Evolutionary conservation across 768 basidiomycete species (phyloP).

Genomic region (Hygrocybe coccinea): DNA sequence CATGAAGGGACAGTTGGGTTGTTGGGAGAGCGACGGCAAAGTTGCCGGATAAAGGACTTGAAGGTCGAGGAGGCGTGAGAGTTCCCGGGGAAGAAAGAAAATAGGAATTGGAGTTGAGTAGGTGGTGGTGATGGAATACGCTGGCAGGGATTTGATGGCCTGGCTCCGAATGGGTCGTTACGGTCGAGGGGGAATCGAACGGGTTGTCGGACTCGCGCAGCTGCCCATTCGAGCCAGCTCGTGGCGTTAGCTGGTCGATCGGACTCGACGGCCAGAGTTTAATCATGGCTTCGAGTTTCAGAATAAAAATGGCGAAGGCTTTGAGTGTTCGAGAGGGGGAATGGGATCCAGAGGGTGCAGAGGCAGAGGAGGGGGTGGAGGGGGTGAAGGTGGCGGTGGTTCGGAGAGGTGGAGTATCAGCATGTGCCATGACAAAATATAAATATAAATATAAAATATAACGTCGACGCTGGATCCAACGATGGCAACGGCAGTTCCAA

Average conservation of each 20-base stretch:
- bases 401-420: neutral
- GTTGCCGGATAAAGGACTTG: constrained; percentile 43
- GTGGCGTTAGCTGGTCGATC: constrained; percentile 59
- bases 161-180: constrained; percentile 6
- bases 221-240: constrained; percentile 37
- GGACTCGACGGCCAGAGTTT: constrained; percentile 59
- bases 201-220: constrained; percentile 47
- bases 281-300: constrained; percentile 45
- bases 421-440: too few species aligned
- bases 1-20: constrained; percentile 72
- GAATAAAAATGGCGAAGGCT: constrained; percentile 11
- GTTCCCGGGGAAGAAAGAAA: constrained; percentile 30
- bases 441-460: too few species aligned
- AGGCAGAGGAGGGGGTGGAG: constrained; percentile 2
- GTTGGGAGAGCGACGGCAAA: constrained; percentile 53
- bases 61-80: constrained; percentile 34
- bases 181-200: constrained; percentile 42
- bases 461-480: too few species aligned
- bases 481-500: too few species aligned
- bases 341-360: neutral
- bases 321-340: constrained; percentile 3
- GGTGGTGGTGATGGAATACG: constrained; percentile 34
- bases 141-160: constrained; percentile 29
- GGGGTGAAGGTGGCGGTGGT: constrained; percentile 5
- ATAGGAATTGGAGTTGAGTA: constrained; percentile 27